These are phyloP conservation scores for Phytophthora europaea DNA, from an alignment of 352 stramenopile genomes.

Conservation along the genomic window DNA sequence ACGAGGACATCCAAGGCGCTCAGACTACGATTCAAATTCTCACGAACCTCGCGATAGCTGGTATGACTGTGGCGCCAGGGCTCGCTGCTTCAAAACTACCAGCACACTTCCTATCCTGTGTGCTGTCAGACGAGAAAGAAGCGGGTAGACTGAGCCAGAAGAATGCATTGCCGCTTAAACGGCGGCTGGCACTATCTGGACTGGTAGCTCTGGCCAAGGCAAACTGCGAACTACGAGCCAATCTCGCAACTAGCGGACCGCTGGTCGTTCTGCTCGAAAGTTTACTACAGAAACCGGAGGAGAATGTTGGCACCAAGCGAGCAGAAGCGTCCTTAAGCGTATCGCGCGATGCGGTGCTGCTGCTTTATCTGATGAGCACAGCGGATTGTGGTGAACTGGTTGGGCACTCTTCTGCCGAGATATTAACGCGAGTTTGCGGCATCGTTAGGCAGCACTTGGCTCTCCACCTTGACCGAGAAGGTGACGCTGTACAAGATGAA, in stretches of 20 bases:
- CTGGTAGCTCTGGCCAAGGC: conserved; percentile 52
- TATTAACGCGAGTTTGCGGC: conserved; percentile 23
- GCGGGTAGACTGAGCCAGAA: background rate
- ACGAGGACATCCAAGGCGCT: conserved; percentile 28
- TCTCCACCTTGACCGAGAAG: background rate
- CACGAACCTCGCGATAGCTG: conserved; percentile 49
- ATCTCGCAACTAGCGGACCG: conserved; percentile 31
- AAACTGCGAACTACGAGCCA: conserved; percentile 41
- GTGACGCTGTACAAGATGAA: conserved; percentile 16
- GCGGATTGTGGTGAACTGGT: conserved; percentile 21
- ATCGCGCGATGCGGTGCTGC: conserved; percentile 36
- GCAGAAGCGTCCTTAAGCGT: background rate
- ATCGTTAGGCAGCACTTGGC: conserved; percentile 11
- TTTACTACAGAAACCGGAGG: conserved; percentile 14
- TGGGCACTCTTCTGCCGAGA: conserved; percentile 20
- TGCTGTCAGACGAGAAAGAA: conserved; percentile 31
- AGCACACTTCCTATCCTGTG: conserved; percentile 53
- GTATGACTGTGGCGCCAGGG: conserved; percentile 27
- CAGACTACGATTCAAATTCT: conserved; percentile 61
- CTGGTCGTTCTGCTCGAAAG: conserved; percentile 50
- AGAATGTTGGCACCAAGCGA: background rate
- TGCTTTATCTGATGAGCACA: conserved; percentile 40
- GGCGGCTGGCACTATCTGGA: conserved; percentile 40
- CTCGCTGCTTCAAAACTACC: conserved; percentile 58
- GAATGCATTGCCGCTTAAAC: conserved; percentile 20